Evolutionary conservation across 2,329 filamentous ascomycete genomes (phyloP).

Genomic region (Fusarium albidum): DNA sequence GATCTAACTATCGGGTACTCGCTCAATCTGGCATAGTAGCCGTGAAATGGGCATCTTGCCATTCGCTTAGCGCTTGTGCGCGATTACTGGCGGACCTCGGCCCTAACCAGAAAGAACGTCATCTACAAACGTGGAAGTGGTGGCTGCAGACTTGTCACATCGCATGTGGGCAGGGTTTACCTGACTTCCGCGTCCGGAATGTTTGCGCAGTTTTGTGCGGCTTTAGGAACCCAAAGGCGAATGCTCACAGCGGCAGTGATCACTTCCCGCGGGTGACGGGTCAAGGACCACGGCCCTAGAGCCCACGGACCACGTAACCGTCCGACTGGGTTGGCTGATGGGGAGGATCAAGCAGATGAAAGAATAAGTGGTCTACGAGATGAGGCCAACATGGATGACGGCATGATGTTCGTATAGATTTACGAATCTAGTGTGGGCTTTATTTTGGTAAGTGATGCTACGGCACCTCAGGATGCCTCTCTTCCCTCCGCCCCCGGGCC

Average conservation of each 20-base stretch:
- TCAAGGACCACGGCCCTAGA: slow-evolving; percentile 3
- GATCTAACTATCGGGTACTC: slow-evolving; percentile 26
- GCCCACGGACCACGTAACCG: slow-evolving; percentile 14
- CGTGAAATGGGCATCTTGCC: slow-evolving; percentile 8
- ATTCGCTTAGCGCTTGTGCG: slow-evolving; percentile 18
- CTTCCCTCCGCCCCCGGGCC: too few species aligned
- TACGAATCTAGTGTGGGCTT: too few species aligned
- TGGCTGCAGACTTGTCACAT: slow-evolving; percentile 6
- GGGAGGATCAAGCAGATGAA: background rate
- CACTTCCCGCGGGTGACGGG: slow-evolving; percentile 1
- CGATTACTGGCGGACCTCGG: slow-evolving; percentile 9
- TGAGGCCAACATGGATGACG: background rate
- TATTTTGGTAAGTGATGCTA: too few species aligned
- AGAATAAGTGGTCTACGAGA: background rate
- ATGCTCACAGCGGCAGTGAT: background rate
- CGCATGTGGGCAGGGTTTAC: slow-evolving; percentile 1
- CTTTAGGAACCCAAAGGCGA: background rate
- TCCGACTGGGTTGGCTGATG: slow-evolving; percentile 5
- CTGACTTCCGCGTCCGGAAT: background rate
- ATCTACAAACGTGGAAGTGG: background rate
- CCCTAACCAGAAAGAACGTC: background rate
- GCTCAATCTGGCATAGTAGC: slow-evolving; percentile 16
- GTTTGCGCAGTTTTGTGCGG: background rate
- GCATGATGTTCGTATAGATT: too few species aligned
- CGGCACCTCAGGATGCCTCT: too few species aligned